A percentile compares a stretch with the other conserved stretches of the same genome.
phyloP scores from a whole-genome alignment of 2,329 filamentous ascomycete genomes.

The Torrubiellomyces zombiae region DNA sequence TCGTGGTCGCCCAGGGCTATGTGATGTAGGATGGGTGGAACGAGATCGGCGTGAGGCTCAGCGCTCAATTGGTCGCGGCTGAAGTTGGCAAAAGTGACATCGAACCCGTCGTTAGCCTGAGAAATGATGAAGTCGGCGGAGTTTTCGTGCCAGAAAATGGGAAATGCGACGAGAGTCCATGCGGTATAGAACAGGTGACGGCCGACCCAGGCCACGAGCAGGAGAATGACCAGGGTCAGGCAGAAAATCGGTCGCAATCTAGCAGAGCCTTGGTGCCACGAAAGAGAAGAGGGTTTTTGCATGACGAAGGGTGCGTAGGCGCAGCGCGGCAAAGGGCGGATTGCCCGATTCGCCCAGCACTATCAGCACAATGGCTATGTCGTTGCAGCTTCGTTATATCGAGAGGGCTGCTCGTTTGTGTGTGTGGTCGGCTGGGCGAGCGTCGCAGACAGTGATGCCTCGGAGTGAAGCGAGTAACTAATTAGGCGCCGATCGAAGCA shows the following conservation, averaged over 20 bases:
- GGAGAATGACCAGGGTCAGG: constrained; percentile 3
- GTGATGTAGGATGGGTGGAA: constrained; percentile 19
- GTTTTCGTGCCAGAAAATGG: constrained; percentile 10
- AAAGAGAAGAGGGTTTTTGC: too few relatives aligned
- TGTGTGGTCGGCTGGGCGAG: too few relatives aligned
- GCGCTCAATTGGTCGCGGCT: constrained; percentile 12
- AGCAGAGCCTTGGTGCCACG: too few relatives aligned
- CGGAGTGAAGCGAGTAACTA: too few relatives aligned
- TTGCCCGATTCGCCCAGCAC: too few relatives aligned
- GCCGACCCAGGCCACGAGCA: constrained; percentile 5
- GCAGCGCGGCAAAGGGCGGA: too few relatives aligned
- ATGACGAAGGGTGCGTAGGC: too few relatives aligned
- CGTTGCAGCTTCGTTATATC: too few relatives aligned
- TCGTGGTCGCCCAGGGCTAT: constrained; percentile 13
- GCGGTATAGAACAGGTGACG: constrained; percentile 10
- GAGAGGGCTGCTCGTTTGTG: too few relatives aligned
- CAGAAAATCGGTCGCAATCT: constrained; percentile 4
- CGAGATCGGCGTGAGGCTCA: constrained; percentile 11
- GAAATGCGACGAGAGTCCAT: constrained; percentile 14
- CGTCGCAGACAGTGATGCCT: too few relatives aligned
- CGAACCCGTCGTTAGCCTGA: constrained; percentile 11
- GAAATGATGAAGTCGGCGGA: constrained; percentile 13
- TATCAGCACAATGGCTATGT: too few relatives aligned
- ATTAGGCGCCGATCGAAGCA: too few relatives aligned
- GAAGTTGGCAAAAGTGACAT: constrained; percentile 18